Base-by-base conservation (phyloP, 2,329 filamentous ascomycete genomes). In the Polytolypa hystricis region DNA sequence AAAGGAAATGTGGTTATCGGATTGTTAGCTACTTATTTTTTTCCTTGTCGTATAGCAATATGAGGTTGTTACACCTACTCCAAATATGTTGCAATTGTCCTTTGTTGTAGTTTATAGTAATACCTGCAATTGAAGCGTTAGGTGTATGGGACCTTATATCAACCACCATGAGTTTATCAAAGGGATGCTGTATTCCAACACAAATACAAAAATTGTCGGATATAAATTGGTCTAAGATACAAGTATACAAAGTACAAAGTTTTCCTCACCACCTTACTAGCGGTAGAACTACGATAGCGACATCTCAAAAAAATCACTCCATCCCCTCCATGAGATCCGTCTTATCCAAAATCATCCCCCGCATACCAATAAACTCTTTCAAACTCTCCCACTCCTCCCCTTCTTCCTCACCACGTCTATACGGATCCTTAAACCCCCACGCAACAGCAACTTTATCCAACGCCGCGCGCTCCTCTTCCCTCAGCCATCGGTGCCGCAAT, bases 241-340 rank as follows among this genome's bases (percentile, higher is more conserved):
- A n/a, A n/a, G n/a, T n/a, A n/a, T n/a, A n/a, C n/a, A n/a, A n/a
- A n/a, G n/a, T n/a, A n/a, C n/a, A n/a, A n/a, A n/a, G n/a, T n/a
- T n/a, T n/a, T n/a, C n/a, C n/a, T n/a, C n/a, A n/a, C n/a, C n/a
- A n/a, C n/a, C n/a, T n/a, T n/a, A n/a, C n/a, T n/a, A n/a, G n/a
- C n/a, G n/a, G n/a, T n/a, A n/a, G n/a, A n/a, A n/a, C n/a, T n/a
- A n/a, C n/a, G n/a, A n/a, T n/a, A n/a, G n/a, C 7, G 21, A 25
- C 7, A 25, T n/a, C 7, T 7, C n/a, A n/a, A 25, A 25, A 25
- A 25, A n/a, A 5, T 54, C 62, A 82, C 53, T 84, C 71, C 86
- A 95, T 95, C 12, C 89, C 91, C 47, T 85, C 80, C 84, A 96
- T 89, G 51, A 95, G 71, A 55, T 89, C 83, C 11, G 85, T 79